These are phyloP conservation scores for Rhododendron ferrugineum DNA, from an alignment of 148 eudicot genomes.

Conservation along the genomic window DNA sequence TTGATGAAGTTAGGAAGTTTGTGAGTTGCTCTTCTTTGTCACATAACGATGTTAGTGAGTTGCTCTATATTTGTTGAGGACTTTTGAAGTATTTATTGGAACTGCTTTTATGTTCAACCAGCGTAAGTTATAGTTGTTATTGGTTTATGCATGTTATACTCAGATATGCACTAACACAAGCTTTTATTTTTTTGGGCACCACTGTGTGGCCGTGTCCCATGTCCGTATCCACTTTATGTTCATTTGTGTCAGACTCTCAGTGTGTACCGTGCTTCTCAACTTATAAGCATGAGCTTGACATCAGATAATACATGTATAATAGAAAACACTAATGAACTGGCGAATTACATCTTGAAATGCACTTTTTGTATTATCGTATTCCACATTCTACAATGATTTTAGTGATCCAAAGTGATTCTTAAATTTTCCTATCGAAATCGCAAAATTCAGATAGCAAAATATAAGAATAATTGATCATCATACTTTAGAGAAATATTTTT, in stretches of 20 bases:
- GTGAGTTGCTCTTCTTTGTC: background rate
- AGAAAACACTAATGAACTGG: background rate
- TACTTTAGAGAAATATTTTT: background rate
- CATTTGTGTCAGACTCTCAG: background rate
- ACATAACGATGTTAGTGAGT: background rate
- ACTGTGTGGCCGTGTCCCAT: background rate
- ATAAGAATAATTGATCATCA: background rate
- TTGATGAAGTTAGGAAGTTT: background rate
- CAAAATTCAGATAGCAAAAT: background rate
- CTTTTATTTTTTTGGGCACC: background rate
- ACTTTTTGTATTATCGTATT: background rate
- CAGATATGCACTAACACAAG: background rate
- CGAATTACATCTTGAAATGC: background rate
- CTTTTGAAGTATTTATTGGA: background rate
- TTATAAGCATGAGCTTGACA: background rate
- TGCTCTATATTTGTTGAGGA: background rate
- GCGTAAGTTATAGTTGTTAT: background rate
- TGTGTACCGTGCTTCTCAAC: background rate
- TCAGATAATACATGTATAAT: background rate
- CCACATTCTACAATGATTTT: background rate
- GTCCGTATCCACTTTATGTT: background rate
- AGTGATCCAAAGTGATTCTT: background rate
- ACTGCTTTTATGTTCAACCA: background rate
- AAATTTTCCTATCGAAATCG: background rate
- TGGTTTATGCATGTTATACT: background rate